Conservation (phyloP, 1,284 basidiomycete species). For the Naganishia cerealis region DNA sequence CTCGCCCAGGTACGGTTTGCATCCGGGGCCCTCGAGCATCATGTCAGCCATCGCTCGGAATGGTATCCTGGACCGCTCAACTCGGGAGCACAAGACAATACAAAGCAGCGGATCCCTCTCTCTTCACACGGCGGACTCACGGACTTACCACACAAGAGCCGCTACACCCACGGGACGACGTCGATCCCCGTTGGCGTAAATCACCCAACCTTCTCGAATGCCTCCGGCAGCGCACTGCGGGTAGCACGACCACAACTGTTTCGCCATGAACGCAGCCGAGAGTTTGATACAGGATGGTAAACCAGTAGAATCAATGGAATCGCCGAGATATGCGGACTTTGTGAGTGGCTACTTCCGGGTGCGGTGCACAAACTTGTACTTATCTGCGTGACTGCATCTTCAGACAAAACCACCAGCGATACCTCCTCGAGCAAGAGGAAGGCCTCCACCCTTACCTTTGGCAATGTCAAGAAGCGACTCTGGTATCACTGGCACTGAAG, state of each 20-base stretch:
- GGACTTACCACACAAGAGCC: neutral
- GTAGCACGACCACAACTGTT: neutral
- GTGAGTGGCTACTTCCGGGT: neutral
- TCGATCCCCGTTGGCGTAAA: neutral
- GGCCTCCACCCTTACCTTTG: slow-evolving; percentile 2
- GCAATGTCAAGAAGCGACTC: neutral
- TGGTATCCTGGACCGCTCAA: neutral
- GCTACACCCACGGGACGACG: neutral
- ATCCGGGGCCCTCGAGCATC: neutral
- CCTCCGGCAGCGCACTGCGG: neutral
- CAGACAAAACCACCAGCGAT: neutral
- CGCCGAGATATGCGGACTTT: neutral
- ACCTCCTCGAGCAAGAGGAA: slow-evolving; percentile 21
- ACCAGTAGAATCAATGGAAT: neutral
- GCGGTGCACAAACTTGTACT: neutral
- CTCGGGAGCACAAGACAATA: neutral
- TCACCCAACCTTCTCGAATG: neutral
- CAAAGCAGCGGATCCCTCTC: neutral
- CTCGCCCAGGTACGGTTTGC: neutral
- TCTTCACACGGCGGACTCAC: neutral
- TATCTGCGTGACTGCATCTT: neutral
- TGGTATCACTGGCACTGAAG: neutral
- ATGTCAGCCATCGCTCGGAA: neutral
- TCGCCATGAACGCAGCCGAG: neutral
- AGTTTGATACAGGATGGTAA: neutral